Evolutionary conservation across 2,329 filamentous ascomycete genomes (phyloP), one percentile per base, ranked within the genome.

Genomic region (Penicillium sp.): DNA sequence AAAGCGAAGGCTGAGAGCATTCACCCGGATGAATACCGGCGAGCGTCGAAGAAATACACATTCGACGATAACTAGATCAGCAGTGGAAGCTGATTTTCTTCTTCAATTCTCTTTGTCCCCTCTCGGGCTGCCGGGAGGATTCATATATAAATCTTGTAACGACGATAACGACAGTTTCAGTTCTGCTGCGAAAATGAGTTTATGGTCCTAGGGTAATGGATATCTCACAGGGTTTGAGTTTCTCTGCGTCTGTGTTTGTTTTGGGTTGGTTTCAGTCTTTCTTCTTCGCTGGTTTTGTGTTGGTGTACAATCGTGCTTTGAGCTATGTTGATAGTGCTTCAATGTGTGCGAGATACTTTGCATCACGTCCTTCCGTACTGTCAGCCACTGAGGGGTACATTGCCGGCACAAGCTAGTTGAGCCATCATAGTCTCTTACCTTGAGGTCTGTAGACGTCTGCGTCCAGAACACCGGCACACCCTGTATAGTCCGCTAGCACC

Each of bases 1-100:
- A 80, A 80, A 69, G 62, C 72, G 47, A 79, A 79, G 70, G 78
- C 78, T 7, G 77, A 80, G 69, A 75, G 72, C 63, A 74, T 72
- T 31, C 73, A 80, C 62, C 77, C 78, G 31, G 77, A 80, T 7
- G 79, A 80, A 63, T 81, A 79, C 71, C 77, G 77, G 48, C 77
- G 77, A 66, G 76, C 78, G 52, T 61, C 71, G 65, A 79, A 75
- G 69, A 79, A 78, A 64, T 79, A 80, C 66, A 72, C 72, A 49
- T 78, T 72, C 59, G 73, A 76, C 63, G 75, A 73, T 47, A 72
- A 74, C 59, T 75, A 70, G 50, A 54, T 52, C 15, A 9, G n/a
- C 46, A 29, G 29, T 44, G n/a, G 41, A 30, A 23, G 45, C 26
- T 17, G 15, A 30, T 45, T 48, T 58, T 31, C 31, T 23, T 52